Conservation (phyloP, 768 basidiomycete species). For the Ephemerocybe angulata region DNA sequence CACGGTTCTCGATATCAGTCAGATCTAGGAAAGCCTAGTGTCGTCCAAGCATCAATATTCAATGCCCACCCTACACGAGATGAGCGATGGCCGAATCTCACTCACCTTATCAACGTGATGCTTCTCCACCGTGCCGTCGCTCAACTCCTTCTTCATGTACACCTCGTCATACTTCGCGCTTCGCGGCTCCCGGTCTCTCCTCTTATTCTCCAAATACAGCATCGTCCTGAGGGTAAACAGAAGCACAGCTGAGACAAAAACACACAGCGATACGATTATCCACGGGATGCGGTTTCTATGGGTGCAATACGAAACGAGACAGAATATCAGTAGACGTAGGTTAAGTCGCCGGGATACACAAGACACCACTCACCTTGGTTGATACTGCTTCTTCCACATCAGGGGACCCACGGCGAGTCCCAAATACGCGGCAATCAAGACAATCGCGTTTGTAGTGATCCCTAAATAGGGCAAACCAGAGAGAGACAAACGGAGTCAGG, state of each 20-base stretch:
- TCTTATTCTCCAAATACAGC: slow-evolving; percentile 58
- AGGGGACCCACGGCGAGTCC: slow-evolving; percentile 70
- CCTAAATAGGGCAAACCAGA: slow-evolving; percentile 16
- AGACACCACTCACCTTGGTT: slow-evolving; percentile 51
- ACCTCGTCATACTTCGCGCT: slow-evolving; percentile 58
- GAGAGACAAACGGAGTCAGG: not conserved
- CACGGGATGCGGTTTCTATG: slow-evolving; percentile 72
- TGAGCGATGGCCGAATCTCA: too few relatives aligned
- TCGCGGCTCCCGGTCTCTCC: slow-evolving; percentile 53
- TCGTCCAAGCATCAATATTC: not conserved
- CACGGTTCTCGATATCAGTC: slow-evolving; percentile 69
- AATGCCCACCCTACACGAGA: not conserved
- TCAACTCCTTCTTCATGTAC: slow-evolving; percentile 50
- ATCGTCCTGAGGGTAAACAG: slow-evolving; percentile 48
- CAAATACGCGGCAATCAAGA: slow-evolving; percentile 65
- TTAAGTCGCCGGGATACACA: not conserved
- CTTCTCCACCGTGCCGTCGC: slow-evolving; percentile 50
- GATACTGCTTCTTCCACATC: slow-evolving; percentile 71
- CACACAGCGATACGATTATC: slow-evolving; percentile 70
- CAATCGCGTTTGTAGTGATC: slow-evolving; percentile 67
- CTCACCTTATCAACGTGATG: slow-evolving; percentile 67
- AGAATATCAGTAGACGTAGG: too few relatives aligned
- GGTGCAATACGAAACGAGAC: too few relatives aligned
- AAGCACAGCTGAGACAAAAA: slow-evolving; percentile 45
- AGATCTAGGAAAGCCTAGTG: slow-evolving; percentile 69